Base-by-base conservation (phyloP, 352 stramenopile genomes). In the Phytophthora ramorum region DNA sequence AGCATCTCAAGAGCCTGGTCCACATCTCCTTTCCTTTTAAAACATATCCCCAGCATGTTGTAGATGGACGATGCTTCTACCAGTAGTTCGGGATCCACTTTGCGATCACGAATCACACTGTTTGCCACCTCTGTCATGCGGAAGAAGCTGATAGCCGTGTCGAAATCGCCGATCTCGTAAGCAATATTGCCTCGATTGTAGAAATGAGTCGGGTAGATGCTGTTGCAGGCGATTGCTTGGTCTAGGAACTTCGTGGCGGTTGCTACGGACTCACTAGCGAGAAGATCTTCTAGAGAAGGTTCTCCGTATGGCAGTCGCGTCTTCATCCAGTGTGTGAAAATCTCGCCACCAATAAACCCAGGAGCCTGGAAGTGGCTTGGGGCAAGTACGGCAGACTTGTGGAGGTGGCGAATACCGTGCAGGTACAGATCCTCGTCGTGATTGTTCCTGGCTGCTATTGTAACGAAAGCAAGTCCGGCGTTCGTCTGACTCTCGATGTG, bases 401-500 rank as follows among this genome's bases (percentile, higher is more conserved):
- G 55, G 19, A 93, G 64, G 37, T 90, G 81, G 0, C 79, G 77
- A 41, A 86, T 71, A 4, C 62, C 56, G 30, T 69, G 47, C 7
- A 73, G 68, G n/a, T 82, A 69, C 3, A 91, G 59, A 16, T 47
- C 30, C 0, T 78, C 20, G 16, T 56, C 30, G 4, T 50, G n/a
- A 28, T 50, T 57, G 38, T 24, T 67, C 45, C 45, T 57, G 14
- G 50, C 14, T 20, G 62, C 49, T 2, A 71, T 26, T 3, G 48
- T 52, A 8, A 62, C 59, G 47, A 79, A 81, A 7, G 76, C 78
- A 13, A 93, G 73, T 0, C 79, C 85, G 12, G 83, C 41, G 63
- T 93, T 93, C 4, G 66, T 71, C 26, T 91, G 72, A 4, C 76
- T 79, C 65, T 90, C 79, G 16, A 85, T 54, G 34, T 93, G 81